Conservation (phyloP, 768 basidiomycete genomes). For the Calocera viscosa region DNA sequence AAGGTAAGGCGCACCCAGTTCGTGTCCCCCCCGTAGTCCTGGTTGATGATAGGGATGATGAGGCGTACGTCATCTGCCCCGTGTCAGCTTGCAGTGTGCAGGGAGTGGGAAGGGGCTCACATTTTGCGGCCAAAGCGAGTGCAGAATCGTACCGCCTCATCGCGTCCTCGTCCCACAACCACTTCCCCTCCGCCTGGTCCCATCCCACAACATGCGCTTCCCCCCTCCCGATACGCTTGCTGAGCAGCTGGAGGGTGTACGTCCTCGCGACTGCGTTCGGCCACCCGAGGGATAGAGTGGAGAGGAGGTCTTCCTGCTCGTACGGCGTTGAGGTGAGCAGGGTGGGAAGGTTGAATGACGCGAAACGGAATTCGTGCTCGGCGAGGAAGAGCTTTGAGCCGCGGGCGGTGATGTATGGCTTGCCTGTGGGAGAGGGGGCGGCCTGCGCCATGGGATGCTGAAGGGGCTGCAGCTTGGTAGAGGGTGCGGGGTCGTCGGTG, state of each 20-base stretch:
- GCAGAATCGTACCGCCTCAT: slow-evolving; percentile 15
- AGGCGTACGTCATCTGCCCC: slow-evolving; percentile 13
- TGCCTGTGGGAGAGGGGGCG: neutral
- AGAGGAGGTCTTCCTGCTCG: slow-evolving; percentile 18
- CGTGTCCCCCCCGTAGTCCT: slow-evolving; percentile 18
- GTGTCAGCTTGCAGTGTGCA: neutral
- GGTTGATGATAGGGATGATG: slow-evolving; percentile 20
- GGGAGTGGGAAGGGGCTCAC: neutral
- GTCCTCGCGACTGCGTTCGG: slow-evolving; percentile 15
- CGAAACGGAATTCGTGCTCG: slow-evolving; percentile 18
- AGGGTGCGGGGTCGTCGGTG: too few relatives aligned
- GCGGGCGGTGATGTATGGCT: neutral
- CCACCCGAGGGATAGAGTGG: slow-evolving; percentile 10
- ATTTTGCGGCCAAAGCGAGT: slow-evolving; percentile 13
- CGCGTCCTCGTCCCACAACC: slow-evolving; percentile 16
- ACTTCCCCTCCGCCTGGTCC: slow-evolving; percentile 15
- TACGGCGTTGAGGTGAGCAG: slow-evolving; percentile 17
- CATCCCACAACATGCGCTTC: slow-evolving; percentile 19
- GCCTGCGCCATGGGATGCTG: neutral
- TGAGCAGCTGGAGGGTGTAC: slow-evolving; percentile 17
- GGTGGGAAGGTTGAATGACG: slow-evolving; percentile 19
- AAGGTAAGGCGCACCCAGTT: slow-evolving; percentile 20
- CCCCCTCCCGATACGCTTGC: neutral
- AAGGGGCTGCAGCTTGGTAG: neutral
- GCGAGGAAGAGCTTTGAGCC: neutral